These are phyloP conservation scores for Sporisorium graminicola DNA, from an alignment of 1,284 basidiomycete species.

Conservation along the genomic window DNA sequence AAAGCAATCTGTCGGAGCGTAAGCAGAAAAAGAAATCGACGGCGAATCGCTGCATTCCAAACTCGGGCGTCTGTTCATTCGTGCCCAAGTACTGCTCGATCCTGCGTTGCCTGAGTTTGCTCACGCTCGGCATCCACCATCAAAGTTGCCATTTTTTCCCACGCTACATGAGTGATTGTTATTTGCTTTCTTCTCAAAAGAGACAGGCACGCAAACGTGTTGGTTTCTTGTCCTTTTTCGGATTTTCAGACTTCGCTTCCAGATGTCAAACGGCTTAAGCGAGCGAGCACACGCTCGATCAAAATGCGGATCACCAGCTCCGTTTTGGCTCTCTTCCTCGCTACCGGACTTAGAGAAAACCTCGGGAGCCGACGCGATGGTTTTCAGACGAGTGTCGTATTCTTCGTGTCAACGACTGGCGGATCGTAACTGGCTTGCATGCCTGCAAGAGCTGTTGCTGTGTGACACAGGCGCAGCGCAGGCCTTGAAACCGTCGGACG, in stretches of 20 bases:
- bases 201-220: slow-evolving; percentile 7
- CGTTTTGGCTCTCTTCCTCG: not conserved
- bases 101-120: no score
- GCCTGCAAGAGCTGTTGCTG: no score
- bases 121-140: not conserved
- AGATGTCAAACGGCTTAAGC: slow-evolving; percentile 10
- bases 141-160: slow-evolving; percentile 10
- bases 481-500: no score
- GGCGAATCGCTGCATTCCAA: slow-evolving; percentile 20
- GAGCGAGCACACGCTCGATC: slow-evolving; percentile 11
- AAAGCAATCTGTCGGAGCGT: not conserved
- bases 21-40: not conserved
- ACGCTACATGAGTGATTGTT: slow-evolving; percentile 5
- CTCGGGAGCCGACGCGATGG: not conserved
- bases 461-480: no score
- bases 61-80: no score
- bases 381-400: no score
- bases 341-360: not conserved
- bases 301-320: slow-evolving; percentile 9
- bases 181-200: not conserved
- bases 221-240: not conserved
- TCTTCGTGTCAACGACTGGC: no score
- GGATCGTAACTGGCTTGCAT: no score
- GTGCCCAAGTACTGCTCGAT: no score
- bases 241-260: slow-evolving; percentile 6